These are phyloP conservation scores for Trametes meyenii DNA, from an alignment of 768 basidiomycete genomes.

Conservation along the genomic window DNA sequence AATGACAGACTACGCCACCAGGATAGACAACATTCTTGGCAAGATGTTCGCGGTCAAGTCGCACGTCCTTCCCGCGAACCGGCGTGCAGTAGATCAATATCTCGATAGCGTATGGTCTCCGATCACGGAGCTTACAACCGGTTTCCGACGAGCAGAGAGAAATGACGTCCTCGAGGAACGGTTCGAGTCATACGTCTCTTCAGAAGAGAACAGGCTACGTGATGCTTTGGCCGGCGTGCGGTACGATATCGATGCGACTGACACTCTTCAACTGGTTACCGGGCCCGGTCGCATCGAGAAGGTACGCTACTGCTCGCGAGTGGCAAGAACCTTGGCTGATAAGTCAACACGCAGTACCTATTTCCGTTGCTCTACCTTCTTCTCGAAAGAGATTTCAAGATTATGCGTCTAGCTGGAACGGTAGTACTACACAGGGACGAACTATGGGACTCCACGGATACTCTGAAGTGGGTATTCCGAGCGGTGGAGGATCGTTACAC, in stretches of 20 bases:
- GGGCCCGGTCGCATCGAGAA: slow-evolving; percentile 41
- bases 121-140: slow-evolving; percentile 17
- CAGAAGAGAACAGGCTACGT: slow-evolving; percentile 32
- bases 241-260: slow-evolving; percentile 37
- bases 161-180: slow-evolving; percentile 29
- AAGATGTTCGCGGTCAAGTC: slow-evolving; percentile 21
- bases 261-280: slow-evolving; percentile 35
- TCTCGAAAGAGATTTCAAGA: slow-evolving; percentile 38
- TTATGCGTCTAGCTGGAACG: slow-evolving; percentile 34
- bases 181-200: slow-evolving; percentile 28
- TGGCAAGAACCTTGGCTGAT: not conserved
- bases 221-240: slow-evolving; percentile 32
- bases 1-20: slow-evolving; percentile 13
- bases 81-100: slow-evolving; percentile 31
- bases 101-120: slow-evolving; percentile 21
- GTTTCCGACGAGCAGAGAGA: slow-evolving; percentile 21
- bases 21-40: slow-evolving; percentile 19
- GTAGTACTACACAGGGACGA: slow-evolving; percentile 35
- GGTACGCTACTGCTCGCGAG: slow-evolving; percentile 22
- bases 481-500: slow-evolving; percentile 31
- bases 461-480: slow-evolving; percentile 24
- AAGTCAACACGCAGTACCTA: slow-evolving; percentile 32
- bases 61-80: slow-evolving; percentile 25
- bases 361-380: slow-evolving; percentile 40
- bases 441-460: slow-evolving; percentile 30